Evolutionary conservation across 2,329 filamentous ascomycete genomes (phyloP), one percentile per base, ranked within the genome.

Genomic region (Dactylella cylindrospora): DNA sequence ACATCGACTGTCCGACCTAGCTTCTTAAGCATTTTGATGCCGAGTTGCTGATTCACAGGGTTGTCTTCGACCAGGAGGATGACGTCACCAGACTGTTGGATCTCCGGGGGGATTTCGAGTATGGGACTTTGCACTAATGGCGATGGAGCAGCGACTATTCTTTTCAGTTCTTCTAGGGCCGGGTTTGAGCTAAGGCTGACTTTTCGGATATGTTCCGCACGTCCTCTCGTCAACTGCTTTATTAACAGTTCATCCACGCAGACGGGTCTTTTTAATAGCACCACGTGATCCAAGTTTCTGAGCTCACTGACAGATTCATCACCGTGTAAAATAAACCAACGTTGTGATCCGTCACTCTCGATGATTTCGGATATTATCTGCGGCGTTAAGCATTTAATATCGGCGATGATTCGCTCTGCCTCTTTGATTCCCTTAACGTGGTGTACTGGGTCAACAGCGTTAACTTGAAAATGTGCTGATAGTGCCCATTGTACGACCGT

Each of bases 41-140:
- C 57, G 25, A 64, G 51, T 7, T 57, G 59, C 20, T 64, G 59
- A 19, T 64, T 64, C 12, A 64, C 39, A 20, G 59, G 59, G 20
- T 64, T 64, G 22, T 64, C 59, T 22, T 64, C 59, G 8, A 64
- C 59, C n/a, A 64, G 28, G 1, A 64, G 39, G 4, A 64, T 45
- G 26, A 57, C 41, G 23, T 55, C 40, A 9, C 49, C 57, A 3
- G 33, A 33, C 17, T 43, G 22, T 32, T 49, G 36, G 4, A 62
- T 29, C n/a, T 62, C 57, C 6, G 57, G 57, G 8, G 57, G 57
- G 10, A 54, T 62, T 20, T 62, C 57, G 5, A 54, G 15, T 38
- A 62, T 62, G 31, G 57, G 57, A 25, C 49, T 62, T 17, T 62
- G 57, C 17, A n/a, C 57, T 12, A 62, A 19, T 26, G 57, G 57